Evolutionary conservation across 2,329 filamentous ascomycete genomes (phyloP), one percentile per base, ranked within the genome.

Genomic region (Xylariaceae sp.): DNA sequence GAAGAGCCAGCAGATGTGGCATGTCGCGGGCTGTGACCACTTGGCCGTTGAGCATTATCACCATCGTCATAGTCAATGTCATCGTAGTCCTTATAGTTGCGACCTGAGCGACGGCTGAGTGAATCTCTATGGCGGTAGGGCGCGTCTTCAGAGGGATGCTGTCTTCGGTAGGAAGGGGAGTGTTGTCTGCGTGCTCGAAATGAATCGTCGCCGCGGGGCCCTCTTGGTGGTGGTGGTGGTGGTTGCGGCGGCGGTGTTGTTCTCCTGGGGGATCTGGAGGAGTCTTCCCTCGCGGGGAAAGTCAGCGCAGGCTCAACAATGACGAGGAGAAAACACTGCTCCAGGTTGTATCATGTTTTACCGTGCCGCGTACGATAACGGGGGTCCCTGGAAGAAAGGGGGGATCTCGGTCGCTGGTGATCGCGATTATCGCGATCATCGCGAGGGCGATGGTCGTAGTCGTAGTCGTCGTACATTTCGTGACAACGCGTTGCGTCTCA

Each of bases 301-400:
- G 71, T 73, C 61, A 73, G 71, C 71, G 59, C 62, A 67, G 62
- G 65, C 67, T 71, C 70, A 64, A 55, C 51, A 53, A 56, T 53
- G 36, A 65, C 60, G 40, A 66, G 58, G 50, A 67, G 58, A 65
- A 59, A 62, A 53, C 53, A 55, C 53, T 68, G 61, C 65, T 67
- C 67, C 68, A 71, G 69, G 70, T 67, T 68, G 57, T 69, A 65
- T 68, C 64, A 65, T 69, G 34, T 71, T 61, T 72, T 73, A 73
- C 70, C 70, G 68, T 73, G 70, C 67, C 69, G 69, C 65, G 69
- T 69, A 63, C 66, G 70, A 70, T 71, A 67, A 51, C 69, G 68
- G 58, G 65, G 59, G 60, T 71, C 70, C 60, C 65, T 63, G 46
- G 69, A 66, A 49, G 60, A 51, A 37, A 69, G 65, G 24, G 65